phyloP scores from a whole-genome alignment of 75 land plant species.

The Isoetes taiwanensis region DNA sequence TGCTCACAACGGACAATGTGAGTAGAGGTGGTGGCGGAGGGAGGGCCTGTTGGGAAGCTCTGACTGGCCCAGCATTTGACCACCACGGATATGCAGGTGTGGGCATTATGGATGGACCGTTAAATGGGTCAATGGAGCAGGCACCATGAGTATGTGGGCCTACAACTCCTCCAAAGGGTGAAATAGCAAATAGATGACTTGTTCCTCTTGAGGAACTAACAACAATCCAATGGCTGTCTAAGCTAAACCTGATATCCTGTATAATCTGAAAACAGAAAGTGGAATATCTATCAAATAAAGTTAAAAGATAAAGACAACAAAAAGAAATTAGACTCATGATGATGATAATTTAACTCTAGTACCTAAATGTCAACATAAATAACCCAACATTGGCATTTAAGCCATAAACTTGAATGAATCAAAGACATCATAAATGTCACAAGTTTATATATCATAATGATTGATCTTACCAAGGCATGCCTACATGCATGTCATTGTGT shows the following conservation, averaged over 20 bases:
- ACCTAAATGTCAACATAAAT: conserved; percentile 2
- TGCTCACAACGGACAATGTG: conserved; percentile 58
- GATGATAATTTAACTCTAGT: too few relatives aligned
- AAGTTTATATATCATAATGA: too few relatives aligned
- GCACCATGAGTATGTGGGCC: conserved; percentile 25
- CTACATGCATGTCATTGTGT: too few relatives aligned
- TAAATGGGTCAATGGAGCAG: conserved; percentile 8
- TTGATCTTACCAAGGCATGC: too few relatives aligned
- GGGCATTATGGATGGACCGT: conserved; percentile 16
- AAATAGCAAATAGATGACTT: conserved; percentile 79
- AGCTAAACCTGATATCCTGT: conserved; percentile 89
- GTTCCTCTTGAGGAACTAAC: conserved; percentile 93
- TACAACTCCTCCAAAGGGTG: conserved; percentile 56
- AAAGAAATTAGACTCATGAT: too few relatives aligned
- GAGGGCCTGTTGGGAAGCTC: conserved; percentile 24
- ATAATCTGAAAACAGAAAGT: too few relatives aligned
- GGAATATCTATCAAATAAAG: too few relatives aligned
- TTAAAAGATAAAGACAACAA: too few relatives aligned
- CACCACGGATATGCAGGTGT: conserved; percentile 30
- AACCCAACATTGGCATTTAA: not conserved
- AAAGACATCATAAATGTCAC: too few relatives aligned
- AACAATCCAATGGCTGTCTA: conserved; percentile 80
- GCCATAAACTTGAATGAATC: too few relatives aligned
- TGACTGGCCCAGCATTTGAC: conserved; percentile 27
- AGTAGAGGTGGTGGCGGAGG: conserved; percentile 46